phyloP scores from a whole-genome alignment of 495 filamentous ascomycete species.

The Aspergillus sparsus region DNA sequence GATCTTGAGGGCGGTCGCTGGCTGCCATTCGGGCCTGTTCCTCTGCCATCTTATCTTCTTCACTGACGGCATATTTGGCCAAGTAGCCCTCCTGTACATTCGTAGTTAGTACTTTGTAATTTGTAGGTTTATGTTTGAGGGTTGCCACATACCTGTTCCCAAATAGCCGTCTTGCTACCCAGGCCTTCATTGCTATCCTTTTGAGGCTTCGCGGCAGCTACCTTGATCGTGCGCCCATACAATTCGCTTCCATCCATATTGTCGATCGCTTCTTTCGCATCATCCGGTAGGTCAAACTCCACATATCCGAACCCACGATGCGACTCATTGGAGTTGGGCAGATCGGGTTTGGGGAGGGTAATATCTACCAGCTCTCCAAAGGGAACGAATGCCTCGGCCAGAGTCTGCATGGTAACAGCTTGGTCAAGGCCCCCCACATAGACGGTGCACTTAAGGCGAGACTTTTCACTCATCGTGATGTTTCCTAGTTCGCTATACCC shows the following conservation, averaged over 20 bases:
- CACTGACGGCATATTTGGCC: slow-evolving; percentile 83
- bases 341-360: slow-evolving; percentile 81
- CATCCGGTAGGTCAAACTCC: slow-evolving; percentile 82
- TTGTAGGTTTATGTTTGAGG: neutral
- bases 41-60: slow-evolving; percentile 74
- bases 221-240: slow-evolving; percentile 90
- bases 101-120: slow-evolving; percentile 22
- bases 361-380: slow-evolving; percentile 94
- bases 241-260: slow-evolving; percentile 98
- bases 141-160: slow-evolving; percentile 79
- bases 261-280: slow-evolving; percentile 94
- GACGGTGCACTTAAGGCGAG: slow-evolving; percentile 83
- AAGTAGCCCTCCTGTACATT: slow-evolving; percentile 81
- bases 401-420: slow-evolving; percentile 66
- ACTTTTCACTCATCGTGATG: slow-evolving; percentile 69
- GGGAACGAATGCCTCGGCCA: slow-evolving; percentile 91
- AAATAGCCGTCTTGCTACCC: slow-evolving; percentile 92
- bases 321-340: slow-evolving; percentile 64
- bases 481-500: too few relatives aligned
- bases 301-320: slow-evolving; percentile 97
- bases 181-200: slow-evolving; percentile 85
- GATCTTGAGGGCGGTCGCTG: slow-evolving; percentile 66
- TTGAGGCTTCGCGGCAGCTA: slow-evolving; percentile 86
- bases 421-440: slow-evolving; percentile 89
- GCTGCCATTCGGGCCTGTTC: slow-evolving; percentile 55